Conservation (phyloP, 2,329 filamentous ascomycete genomes). For the Fonsecaea monophora region DNA sequence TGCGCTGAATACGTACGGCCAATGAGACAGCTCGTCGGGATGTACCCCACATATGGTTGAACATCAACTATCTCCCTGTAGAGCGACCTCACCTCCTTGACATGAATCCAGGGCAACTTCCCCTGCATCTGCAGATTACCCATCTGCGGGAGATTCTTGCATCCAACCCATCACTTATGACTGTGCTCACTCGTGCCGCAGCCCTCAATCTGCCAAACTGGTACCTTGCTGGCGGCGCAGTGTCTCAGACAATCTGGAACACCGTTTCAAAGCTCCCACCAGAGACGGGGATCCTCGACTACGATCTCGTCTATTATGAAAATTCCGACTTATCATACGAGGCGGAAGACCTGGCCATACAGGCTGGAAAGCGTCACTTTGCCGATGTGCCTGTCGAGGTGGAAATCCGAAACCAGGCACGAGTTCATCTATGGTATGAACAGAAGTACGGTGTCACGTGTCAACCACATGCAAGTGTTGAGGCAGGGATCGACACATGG, state of each 20-base stretch:
- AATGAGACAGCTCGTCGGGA: background rate
- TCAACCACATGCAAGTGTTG: background rate
- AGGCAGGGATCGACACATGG: conserved; percentile 1
- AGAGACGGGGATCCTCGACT: background rate
- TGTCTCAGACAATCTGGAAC: conserved; percentile 5
- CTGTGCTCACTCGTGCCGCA: background rate
- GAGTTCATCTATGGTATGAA: background rate
- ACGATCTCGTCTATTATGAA: conserved; percentile 5
- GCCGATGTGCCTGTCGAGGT: background rate
- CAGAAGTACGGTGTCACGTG: background rate
- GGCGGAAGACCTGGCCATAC: background rate
- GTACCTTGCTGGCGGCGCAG: background rate
- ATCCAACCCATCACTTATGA: background rate
- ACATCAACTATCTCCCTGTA: background rate
- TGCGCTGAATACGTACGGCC: too few species aligned
- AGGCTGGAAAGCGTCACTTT: background rate
- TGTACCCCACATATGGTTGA: background rate
- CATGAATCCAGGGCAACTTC: background rate
- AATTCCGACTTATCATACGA: background rate
- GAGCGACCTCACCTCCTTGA: background rate
- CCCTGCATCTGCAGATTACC: background rate
- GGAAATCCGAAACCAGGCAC: conserved; percentile 1
- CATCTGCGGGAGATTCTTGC: background rate
- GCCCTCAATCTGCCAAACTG: background rate
- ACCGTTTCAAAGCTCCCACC: background rate